Conservation (phyloP, 345 rosid species). For the Raphanus raphanistrum region DNA sequence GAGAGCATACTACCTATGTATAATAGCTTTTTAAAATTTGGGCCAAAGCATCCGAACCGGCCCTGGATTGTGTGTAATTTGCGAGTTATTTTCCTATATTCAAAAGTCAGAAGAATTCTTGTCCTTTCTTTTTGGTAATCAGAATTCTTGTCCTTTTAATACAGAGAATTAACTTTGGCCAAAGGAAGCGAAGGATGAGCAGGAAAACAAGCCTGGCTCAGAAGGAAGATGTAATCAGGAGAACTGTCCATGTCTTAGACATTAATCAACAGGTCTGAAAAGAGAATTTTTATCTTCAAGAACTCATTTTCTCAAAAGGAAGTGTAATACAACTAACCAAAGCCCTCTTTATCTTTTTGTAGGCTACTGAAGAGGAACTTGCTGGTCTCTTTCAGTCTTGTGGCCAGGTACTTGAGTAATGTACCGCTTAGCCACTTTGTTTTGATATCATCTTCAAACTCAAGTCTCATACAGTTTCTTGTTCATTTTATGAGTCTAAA, state of each 20-base stretch:
- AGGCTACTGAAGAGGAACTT: conserved; percentile 93
- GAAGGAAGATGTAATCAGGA: conserved; percentile 9
- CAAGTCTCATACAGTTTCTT: background rate
- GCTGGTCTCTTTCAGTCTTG: conserved; percentile 79
- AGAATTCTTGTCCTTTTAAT: background rate
- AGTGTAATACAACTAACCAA: background rate
- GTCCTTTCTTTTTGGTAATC: too few relatives aligned
- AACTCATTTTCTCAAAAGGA: background rate
- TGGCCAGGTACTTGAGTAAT: conserved; percentile 60
- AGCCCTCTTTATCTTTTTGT: conserved; percentile 13
- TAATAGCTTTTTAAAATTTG: background rate
- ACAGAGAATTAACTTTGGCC: conserved; percentile 63
- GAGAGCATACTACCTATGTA: background rate
- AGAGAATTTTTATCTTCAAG: background rate
- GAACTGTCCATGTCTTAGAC: conserved; percentile 29
- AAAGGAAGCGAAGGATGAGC: conserved; percentile 64
- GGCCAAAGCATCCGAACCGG: background rate
- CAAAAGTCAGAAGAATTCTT: background rate
- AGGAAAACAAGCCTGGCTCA: conserved; percentile 54
- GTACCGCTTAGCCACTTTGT: conserved; percentile 7
- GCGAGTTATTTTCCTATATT: background rate
- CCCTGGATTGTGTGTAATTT: too few relatives aligned
- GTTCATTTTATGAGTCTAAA: background rate
- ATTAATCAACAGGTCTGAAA: conserved; percentile 31
- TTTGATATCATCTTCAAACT: background rate